Evolutionary conservation across 306 rosid genomes (phyloP), one percentile per base, ranked within the genome.

Genomic region (Cajanus cajan): DNA sequence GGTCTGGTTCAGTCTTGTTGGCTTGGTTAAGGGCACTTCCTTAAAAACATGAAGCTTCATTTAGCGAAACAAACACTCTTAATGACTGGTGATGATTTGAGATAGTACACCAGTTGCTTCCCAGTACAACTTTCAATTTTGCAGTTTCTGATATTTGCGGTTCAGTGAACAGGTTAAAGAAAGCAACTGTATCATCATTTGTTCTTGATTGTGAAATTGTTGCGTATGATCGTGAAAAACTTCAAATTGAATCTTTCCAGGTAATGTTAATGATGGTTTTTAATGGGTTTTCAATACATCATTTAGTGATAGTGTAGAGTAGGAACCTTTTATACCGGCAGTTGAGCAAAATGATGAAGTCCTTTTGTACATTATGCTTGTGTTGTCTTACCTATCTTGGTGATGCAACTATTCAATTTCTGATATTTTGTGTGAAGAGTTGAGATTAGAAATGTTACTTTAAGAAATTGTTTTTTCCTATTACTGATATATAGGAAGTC

Each of bases 181-280:
- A 93, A 87, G 14, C 97, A 73, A 68, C 85, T 68, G 93, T 93
- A 65, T 78, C 62, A 19, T 93, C 99, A 62, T 93, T 95, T 86
- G 83, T 95, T 76, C 89, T 95, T 75, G 98, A 95, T 77, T 92
- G 99, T 78, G 98, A 95, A 87, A 78, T 95, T 73, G 99, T 93
- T 86, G 99, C 94, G 55, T 95, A 93, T 84, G 89, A 95, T 58
- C 94, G 90, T 75, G 84, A 21, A 76, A 84, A 84, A 13, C 80
- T 84, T 62, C 85, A 80, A 77, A 93, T 95, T 84, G 89, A 78
- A 22, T 91, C 99, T 47, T 95, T 95, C 83, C 98, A 93, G 97
- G 99, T 92, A 89, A 61, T 80, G 64, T 69, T 57, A 22, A 34
- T 76, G 16, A 64, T 44, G 71, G 24, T 50, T 47, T 45, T 31